Evolutionary conservation across 768 basidiomycete species (phyloP), one percentile per base, ranked within the genome.

Genomic region (Galerina marginata): DNA sequence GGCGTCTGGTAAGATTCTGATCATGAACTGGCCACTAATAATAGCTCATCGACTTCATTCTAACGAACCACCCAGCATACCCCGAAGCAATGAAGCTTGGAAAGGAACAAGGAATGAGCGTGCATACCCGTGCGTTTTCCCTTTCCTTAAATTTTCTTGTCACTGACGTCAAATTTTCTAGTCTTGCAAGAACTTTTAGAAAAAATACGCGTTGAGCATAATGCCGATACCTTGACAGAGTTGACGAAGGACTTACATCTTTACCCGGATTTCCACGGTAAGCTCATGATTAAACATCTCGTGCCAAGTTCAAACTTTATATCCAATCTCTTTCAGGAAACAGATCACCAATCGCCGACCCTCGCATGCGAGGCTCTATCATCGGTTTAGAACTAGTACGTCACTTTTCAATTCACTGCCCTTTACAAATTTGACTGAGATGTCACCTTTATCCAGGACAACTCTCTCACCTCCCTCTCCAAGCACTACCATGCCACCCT

Each of bases 231-330:
- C 44, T 78, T 90, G 64, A 92, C 93, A 0, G 94, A 96, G 71
- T 81, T 98, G 33, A 93, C 93, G 14, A 94, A 91, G 65, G 90
- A 95, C 74, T 74, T 96, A 55, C 95, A 99, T 70, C 83, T 99
- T 69, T 99, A 99, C 75, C 96, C 96, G 0, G 96, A 99, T 72
- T 83, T 97, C 61, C 93, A 95, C 72, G 95, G 95, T 91, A 16
- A 15, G 65, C 23, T 23, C 4, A 38, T 29, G 37, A 26, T 46
- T 15, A 7, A 44, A 4, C 12, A 20, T 26, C 9, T n/a, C 4
- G 20, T 36, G 20, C 6, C 23, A 36, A 23, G n/a, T 39, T 20
- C n/a, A 50, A 37, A 15, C 9, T 26, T 15, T 20, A 47, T 16
- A 45, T 37, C 16, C 43, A 7, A 33, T 39, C 48, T 16, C 46